Conservation (phyloP, 108 stramenopile genomes). For the Fistulifera solaris region DNA sequence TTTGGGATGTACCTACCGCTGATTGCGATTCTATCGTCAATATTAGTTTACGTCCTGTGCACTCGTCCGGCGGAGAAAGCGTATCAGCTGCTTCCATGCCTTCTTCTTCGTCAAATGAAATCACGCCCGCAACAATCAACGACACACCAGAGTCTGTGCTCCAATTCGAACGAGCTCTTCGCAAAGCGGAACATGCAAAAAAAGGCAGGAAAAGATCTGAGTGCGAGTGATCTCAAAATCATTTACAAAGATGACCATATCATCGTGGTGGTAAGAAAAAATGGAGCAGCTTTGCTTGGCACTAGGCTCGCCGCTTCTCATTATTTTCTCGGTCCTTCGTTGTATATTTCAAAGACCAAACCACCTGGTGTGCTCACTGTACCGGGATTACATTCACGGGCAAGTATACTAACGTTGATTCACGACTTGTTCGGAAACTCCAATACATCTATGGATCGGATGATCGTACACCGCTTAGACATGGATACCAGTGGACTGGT, state of each 20-base stretch:
- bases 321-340: no score
- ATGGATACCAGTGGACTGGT: conserved; percentile 82
- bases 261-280: conserved; percentile 29
- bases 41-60: no score
- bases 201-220: conserved; percentile 23
- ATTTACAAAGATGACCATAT: conserved; percentile 57
- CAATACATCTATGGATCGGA: conserved; percentile 12
- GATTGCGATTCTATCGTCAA: no score
- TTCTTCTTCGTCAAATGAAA: neutral
- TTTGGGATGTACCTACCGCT: no score
- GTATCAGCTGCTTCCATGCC: neutral
- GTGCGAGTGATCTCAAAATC: conserved; percentile 34
- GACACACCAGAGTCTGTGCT: conserved; percentile 64
- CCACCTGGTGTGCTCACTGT: conserved; percentile 70
- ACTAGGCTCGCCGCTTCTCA: no score
- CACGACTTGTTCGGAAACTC: conserved; percentile 27
- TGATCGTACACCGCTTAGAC: conserved; percentile 79
- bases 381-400: conserved; percentile 55
- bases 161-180: conserved; percentile 65
- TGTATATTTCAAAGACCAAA: conserved; percentile 26
- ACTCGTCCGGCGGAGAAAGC: no score
- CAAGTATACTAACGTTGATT: conserved; percentile 42
- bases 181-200: conserved; percentile 39
- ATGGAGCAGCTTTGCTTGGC: no score
- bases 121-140: neutral